Evolutionary conservation across 108 stramenopile species (phyloP).

Genomic region (Mediolabrus comicus): DNA sequence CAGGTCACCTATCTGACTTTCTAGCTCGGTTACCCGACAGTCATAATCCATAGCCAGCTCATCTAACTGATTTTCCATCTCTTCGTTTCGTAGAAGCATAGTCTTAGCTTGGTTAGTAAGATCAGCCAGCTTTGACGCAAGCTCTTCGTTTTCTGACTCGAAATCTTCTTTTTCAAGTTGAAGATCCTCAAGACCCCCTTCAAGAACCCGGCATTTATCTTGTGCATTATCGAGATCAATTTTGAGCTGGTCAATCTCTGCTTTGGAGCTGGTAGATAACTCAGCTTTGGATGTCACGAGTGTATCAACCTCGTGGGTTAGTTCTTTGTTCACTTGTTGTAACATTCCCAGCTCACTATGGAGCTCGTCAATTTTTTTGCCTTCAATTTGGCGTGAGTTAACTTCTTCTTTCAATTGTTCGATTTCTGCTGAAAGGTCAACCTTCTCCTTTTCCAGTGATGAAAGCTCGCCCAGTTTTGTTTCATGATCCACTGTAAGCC

Average conservation of each 20-base stretch:
- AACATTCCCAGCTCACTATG: conserved; percentile 4
- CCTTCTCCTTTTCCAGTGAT: neutral
- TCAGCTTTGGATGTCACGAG: neutral
- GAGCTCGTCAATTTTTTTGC: conserved; percentile 5
- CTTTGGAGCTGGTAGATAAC: neutral
- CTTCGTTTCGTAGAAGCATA: conserved; percentile 35
- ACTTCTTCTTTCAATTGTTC: neutral
- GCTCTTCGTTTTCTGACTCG: conserved; percentile 24
- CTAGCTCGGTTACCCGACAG: conserved; percentile 24
- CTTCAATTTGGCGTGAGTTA: neutral
- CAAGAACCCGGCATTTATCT: neutral
- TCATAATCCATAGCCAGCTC: conserved; percentile 28
- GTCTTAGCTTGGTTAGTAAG: conserved; percentile 40
- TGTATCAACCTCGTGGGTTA: too few relatives aligned
- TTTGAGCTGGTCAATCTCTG: neutral
- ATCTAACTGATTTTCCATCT: conserved; percentile 24
- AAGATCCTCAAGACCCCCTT: neutral
- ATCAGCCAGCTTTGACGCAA: conserved; percentile 18
- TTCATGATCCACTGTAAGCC: neutral
- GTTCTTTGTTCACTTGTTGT: conserved; percentile 2
- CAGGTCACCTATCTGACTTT: neutral
- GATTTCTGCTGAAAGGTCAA: neutral
- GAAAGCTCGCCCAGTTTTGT: neutral
- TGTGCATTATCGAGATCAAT: neutral
- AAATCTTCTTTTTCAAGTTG: neutral